Evolutionary conservation across 2,329 filamentous ascomycete species (phyloP).

Genomic region (Fusarium marasasianum): DNA sequence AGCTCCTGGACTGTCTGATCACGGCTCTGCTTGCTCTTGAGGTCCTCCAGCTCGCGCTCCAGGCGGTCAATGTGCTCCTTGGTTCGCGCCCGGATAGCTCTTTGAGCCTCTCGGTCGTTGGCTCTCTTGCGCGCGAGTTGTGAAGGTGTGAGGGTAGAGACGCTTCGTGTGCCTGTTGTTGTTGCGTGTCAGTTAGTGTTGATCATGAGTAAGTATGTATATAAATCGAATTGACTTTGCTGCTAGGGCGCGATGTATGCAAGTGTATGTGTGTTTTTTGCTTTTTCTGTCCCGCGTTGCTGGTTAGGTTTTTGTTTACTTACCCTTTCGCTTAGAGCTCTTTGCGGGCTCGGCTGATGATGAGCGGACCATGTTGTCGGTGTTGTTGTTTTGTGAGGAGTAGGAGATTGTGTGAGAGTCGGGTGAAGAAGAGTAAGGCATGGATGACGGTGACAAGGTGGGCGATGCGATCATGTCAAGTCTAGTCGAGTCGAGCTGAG

Average conservation of each 20-base stretch:
- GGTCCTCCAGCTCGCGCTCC: conserved; percentile 78
- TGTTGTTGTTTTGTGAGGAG: conserved; percentile 7
- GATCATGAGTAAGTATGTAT: neutral
- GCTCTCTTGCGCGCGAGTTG: conserved; percentile 90
- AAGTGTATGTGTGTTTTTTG: neutral
- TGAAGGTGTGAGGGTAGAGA: conserved; percentile 86
- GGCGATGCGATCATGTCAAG: conserved; percentile 31
- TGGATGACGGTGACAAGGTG: conserved; percentile 15
- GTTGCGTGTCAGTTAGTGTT: conserved; percentile 19
- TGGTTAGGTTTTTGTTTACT: conserved; percentile 24
- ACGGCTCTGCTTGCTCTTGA: conserved; percentile 61
- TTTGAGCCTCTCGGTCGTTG: conserved; percentile 90
- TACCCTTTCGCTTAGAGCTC: conserved; percentile 58
- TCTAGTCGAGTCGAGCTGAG: conserved; percentile 17
- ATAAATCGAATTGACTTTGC: neutral
- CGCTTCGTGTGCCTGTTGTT: conserved; percentile 71
- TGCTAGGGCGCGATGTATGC: neutral
- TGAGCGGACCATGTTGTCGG: conserved; percentile 52
- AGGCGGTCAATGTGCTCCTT: conserved; percentile 85
- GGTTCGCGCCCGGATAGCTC: conserved; percentile 85
- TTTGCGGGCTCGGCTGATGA: conserved; percentile 56
- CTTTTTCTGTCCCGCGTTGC: neutral
- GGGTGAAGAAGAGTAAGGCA: conserved; percentile 23
- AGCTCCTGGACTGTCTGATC: conserved; percentile 63
- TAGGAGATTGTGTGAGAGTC: conserved; percentile 12